Evolutionary conservation across 2,329 filamentous ascomycete genomes (phyloP).

Genomic region (Lachnellula willkommii): DNA sequence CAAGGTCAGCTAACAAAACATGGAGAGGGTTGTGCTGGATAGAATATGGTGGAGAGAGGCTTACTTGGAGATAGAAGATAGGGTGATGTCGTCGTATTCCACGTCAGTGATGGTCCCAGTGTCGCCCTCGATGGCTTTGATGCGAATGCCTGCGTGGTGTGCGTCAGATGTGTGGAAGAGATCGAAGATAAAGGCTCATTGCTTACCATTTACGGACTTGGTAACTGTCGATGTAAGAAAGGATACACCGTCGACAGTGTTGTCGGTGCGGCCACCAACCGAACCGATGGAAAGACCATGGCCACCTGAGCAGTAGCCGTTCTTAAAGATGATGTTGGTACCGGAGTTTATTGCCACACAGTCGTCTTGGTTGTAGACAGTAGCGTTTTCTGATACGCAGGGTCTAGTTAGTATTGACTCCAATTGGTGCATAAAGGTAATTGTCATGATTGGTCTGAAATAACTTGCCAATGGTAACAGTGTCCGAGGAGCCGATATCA

Average conservation of each 20-base stretch:
- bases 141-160: conserved; percentile 44
- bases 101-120: conserved; percentile 48
- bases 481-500: conserved; percentile 41
- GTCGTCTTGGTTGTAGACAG: conserved; percentile 54
- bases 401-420: neutral
- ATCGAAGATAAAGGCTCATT: conserved; percentile 27
- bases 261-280: conserved; percentile 51
- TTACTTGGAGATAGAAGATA: conserved; percentile 46
- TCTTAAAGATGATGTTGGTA: conserved; percentile 26
- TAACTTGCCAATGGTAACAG: conserved; percentile 41
- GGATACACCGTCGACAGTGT: conserved; percentile 47
- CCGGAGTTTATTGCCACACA: conserved; percentile 54
- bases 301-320: conserved; percentile 24
- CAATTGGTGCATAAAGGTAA: too few species aligned
- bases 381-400: conserved; percentile 30
- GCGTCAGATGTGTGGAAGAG: conserved; percentile 33
- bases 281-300: conserved; percentile 52
- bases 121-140: conserved; percentile 50
- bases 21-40: neutral
- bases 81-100: conserved; percentile 46
- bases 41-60: conserved; percentile 28
- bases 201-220: conserved; percentile 48
- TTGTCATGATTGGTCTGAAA: too few species aligned
- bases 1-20: conserved; percentile 30
- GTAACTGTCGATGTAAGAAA: conserved; percentile 43